These are phyloP conservation scores for Apostasia shenzhenica DNA, from an alignment of 106 monocot species.

Conservation along the genomic window DNA sequence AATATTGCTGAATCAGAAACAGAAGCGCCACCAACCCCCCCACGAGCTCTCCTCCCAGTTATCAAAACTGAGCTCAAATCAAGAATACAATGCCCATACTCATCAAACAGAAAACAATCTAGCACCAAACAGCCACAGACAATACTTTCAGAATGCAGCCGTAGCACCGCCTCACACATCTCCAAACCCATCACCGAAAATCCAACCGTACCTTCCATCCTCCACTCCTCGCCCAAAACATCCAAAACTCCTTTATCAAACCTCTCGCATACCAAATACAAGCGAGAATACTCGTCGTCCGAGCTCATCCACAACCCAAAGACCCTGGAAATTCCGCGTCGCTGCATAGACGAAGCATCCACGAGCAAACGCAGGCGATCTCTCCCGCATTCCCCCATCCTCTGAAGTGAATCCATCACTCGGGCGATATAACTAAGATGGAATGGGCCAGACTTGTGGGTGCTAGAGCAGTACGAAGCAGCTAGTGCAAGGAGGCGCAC, in stretches of 20 bases:
- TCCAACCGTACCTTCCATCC: constrained; percentile 7
- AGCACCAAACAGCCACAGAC: constrained; percentile 50
- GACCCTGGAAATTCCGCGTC: constrained; percentile 43
- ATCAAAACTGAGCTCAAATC: constrained; percentile 59
- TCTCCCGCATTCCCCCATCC: constrained; percentile 28
- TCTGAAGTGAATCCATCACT: constrained; percentile 27
- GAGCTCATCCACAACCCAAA: constrained; percentile 73
- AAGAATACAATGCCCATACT: constrained; percentile 57
- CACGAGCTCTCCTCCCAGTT: constrained; percentile 16
- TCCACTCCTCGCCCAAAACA: constrained; percentile 12
- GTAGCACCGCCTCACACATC: constrained; percentile 68
- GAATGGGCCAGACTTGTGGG: constrained; percentile 11
- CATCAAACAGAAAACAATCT: constrained; percentile 56
- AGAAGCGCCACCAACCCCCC: constrained; percentile 9
- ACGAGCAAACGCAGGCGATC: constrained; percentile 29
- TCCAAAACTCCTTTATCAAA: constrained; percentile 11
- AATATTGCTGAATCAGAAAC: background rate
- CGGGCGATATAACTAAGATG: constrained; percentile 38
- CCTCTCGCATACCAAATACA: constrained; percentile 62
- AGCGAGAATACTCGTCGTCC: constrained; percentile 22
- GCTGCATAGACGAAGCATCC: constrained; percentile 24
- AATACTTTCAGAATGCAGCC: constrained; percentile 48
- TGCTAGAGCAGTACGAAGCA: background rate
- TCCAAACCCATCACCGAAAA: constrained; percentile 43
- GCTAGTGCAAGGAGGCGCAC: constrained; percentile 44